Percentiles rank a stretch among this genome's conserved stretches.
Conservation (phyloP, 805 yeast genomes). For the Isabelozyma rhagii region DNA sequence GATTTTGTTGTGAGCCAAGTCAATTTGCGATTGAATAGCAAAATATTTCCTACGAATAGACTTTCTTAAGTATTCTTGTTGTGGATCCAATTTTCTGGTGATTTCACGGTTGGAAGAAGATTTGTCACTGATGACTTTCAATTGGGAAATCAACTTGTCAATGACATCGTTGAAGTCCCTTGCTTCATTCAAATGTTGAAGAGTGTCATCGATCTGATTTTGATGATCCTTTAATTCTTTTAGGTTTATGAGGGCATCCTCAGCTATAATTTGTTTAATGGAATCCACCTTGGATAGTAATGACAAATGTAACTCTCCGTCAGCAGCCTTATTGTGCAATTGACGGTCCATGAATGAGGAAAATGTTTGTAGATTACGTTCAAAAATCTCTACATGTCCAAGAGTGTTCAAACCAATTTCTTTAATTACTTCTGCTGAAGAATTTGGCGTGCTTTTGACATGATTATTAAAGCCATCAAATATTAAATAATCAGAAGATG, state of each 20-base stretch:
- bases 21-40: slow-evolving; percentile 18
- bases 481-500: background rate
- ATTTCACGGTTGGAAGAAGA: slow-evolving; percentile 5
- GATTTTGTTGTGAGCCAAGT: slow-evolving; percentile 19
- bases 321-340: background rate
- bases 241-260: background rate
- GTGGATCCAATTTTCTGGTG: slow-evolving; percentile 29
- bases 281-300: too few relatives aligned
- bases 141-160: slow-evolving; percentile 24
- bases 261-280: background rate
- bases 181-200: slow-evolving; percentile 10
- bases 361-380: background rate
- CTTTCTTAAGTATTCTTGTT: slow-evolving; percentile 20
- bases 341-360: background rate
- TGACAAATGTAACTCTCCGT: background rate
- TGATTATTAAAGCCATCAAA: background rate
- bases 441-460: background rate
- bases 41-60: slow-evolving; percentile 24
- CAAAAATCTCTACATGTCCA: background rate
- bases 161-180: slow-evolving; percentile 15
- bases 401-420: background rate
- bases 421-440: background rate
- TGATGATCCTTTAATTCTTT: slow-evolving; percentile 1
- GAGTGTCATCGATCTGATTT: slow-evolving; percentile 5
- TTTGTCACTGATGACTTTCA: slow-evolving; percentile 13